Evolutionary conservation across 192 early-diverging fungal genomes (phyloP).

Genomic region (Podila epicladia): DNA sequence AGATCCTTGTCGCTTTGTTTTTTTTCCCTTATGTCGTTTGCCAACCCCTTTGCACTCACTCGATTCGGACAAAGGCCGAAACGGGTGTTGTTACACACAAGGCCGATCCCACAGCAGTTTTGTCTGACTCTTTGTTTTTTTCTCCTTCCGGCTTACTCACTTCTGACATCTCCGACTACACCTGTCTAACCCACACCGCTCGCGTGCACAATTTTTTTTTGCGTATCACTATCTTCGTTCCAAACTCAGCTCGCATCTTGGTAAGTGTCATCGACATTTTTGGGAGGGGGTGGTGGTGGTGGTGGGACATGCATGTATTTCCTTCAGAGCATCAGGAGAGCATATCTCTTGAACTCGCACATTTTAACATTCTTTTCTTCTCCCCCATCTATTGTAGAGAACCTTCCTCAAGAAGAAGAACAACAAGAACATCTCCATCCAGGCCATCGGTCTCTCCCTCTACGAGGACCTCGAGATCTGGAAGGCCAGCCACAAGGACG

Average conservation of each 20-base stretch:
- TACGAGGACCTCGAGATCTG: conserved; percentile 75
- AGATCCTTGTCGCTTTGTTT: not conserved
- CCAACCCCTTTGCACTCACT: not conserved
- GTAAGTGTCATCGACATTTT: conserved; percentile 10
- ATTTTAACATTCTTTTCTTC: not conserved
- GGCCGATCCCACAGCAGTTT: not conserved
- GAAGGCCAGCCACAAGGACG: conserved; percentile 34
- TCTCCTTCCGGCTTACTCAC: not conserved
- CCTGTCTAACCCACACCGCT: not conserved
- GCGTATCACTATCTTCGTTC: conserved; percentile 5
- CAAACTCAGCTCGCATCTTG: conserved; percentile 50
- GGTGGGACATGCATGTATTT: not conserved
- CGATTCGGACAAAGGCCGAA: not conserved
- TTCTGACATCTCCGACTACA: not conserved
- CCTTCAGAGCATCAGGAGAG: no score
- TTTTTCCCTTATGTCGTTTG: not conserved
- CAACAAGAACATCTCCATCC: conserved; percentile 80
- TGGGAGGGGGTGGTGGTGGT: no score
- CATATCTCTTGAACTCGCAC: not conserved
- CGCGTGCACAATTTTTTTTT: not conserved
- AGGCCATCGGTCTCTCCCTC: conserved; percentile 78
- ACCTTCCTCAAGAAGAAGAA: conserved; percentile 76
- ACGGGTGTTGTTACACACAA: not conserved
- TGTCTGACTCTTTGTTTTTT: conserved; percentile 9
- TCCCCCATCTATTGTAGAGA: conserved; percentile 37